phyloP scores from a whole-genome alignment of 2,329 filamentous ascomycete genomes.

The Akanthomyces lecanii region DNA sequence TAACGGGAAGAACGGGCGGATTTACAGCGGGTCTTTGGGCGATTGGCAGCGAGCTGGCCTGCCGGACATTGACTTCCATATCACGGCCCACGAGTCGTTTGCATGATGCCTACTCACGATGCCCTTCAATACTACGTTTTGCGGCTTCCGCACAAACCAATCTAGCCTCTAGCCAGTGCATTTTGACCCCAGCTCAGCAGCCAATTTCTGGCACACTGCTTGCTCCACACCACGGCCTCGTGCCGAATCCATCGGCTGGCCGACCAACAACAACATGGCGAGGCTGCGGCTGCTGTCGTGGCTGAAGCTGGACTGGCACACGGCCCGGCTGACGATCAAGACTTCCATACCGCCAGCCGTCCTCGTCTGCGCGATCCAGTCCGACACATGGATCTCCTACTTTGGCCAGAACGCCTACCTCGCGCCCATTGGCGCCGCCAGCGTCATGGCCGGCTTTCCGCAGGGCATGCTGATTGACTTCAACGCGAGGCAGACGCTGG shows the following conservation, averaged over 20 bases:
- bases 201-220: neutral
- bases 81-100: neutral
- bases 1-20: neutral
- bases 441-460: constrained; percentile 6
- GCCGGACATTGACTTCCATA: neutral
- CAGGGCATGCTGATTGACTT: constrained; percentile 14
- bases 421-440: constrained; percentile 11
- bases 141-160: neutral
- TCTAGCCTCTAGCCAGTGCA: too few relatives aligned
- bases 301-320: constrained; percentile 8
- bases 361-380: constrained; percentile 16
- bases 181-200: too few relatives aligned
- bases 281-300: constrained; percentile 18
- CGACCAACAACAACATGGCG: neutral
- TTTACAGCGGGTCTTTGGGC: constrained; percentile 1
- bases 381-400: constrained; percentile 11
- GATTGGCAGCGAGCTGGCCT: neutral
- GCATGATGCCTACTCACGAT: neutral
- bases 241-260: neutral
- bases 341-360: constrained; percentile 10
- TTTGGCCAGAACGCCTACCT: constrained; percentile 14
- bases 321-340: constrained; percentile 7
- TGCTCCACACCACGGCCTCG: neutral
- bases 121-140: neutral
- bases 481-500: constrained; percentile 4